A percentile compares a stretch with the other conserved stretches of the same genome.
phyloP scores from a whole-genome alignment of 148 eudicot genomes.

The Beta vulgaris region DNA sequence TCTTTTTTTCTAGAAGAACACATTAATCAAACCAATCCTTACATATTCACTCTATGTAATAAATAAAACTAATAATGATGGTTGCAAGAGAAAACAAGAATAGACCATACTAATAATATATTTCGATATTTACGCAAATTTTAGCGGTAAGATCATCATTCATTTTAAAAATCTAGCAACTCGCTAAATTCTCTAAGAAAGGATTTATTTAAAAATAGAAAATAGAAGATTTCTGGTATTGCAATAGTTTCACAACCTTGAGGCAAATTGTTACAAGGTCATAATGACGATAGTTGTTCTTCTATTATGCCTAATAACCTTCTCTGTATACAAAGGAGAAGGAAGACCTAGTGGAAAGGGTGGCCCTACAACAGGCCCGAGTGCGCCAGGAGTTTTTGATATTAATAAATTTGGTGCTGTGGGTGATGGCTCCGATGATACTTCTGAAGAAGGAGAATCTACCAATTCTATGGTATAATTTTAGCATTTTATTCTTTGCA shows the following conservation, averaged over 20 bases:
- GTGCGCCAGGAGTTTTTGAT: constrained; percentile 32
- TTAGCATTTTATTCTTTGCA: background rate
- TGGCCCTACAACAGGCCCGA: constrained; percentile 16
- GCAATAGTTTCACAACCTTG: constrained; percentile 12
- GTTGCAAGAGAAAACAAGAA: constrained; percentile 19
- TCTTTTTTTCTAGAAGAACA: too few relatives aligned
- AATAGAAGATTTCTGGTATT: constrained; percentile 10
- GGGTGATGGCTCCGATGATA: constrained; percentile 32
- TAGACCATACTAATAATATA: constrained; percentile 18
- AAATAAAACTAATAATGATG: constrained; percentile 26
- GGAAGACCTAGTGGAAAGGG: constrained; percentile 4
- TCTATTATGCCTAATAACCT: constrained; percentile 28
- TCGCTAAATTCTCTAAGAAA: background rate
- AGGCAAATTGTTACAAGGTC: constrained; percentile 30
- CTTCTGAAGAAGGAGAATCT: constrained; percentile 36
- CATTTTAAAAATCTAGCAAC: constrained; percentile 7
- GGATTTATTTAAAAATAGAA: background rate
- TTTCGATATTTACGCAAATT: background rate
- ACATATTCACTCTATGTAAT: too few relatives aligned
- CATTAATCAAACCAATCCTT: too few relatives aligned
- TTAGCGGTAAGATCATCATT: background rate
- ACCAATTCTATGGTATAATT: constrained; percentile 31
- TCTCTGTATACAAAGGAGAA: constrained; percentile 20
- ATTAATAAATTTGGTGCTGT: constrained; percentile 41
- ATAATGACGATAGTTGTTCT: constrained; percentile 28